These are phyloP conservation scores for Clitoria ternatea DNA, from an alignment of 306 rosid genomes.

Conservation along the genomic window DNA sequence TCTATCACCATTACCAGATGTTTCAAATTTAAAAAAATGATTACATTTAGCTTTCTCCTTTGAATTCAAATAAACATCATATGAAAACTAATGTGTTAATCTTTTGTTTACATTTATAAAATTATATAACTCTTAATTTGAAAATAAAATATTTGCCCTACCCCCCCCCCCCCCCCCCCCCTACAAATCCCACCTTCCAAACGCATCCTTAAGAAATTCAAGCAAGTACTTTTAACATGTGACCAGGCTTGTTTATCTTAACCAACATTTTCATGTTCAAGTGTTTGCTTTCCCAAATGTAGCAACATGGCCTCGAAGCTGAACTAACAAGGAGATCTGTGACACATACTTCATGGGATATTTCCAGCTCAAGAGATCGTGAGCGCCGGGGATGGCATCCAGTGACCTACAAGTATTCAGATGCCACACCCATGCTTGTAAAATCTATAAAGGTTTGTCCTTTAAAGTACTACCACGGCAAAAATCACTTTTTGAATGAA, in stretches of 20 bases:
- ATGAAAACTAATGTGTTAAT: too few species aligned
- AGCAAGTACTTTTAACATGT: neutral
- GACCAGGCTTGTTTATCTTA: neutral
- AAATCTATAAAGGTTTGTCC: slow-evolving; percentile 69
- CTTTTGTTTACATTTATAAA: too few species aligned
- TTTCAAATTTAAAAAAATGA: too few species aligned
- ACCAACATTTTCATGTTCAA: neutral
- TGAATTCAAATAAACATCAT: neutral
- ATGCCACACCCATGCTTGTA: slow-evolving; percentile 78
- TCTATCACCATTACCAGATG: neutral
- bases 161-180: too few species aligned
- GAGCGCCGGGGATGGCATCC: slow-evolving; percentile 99
- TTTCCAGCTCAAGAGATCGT: slow-evolving; percentile 58
- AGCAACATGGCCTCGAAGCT: slow-evolving; percentile 82
- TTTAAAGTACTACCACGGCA: slow-evolving; percentile 5
- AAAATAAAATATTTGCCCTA: too few species aligned
- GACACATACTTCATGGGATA: slow-evolving; percentile 90
- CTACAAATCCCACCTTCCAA: too few species aligned
- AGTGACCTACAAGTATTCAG: slow-evolving; percentile 83
- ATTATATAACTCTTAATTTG: too few species aligned
- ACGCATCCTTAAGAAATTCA: slow-evolving; percentile 10
- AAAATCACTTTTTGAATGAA: slow-evolving; percentile 4
- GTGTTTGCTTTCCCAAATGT: slow-evolving; percentile 28
- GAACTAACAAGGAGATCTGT: slow-evolving; percentile 83
- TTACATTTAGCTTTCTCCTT: neutral